Conservation (phyloP, 805 yeast genomes). For the Candida glaebosa region DNA sequence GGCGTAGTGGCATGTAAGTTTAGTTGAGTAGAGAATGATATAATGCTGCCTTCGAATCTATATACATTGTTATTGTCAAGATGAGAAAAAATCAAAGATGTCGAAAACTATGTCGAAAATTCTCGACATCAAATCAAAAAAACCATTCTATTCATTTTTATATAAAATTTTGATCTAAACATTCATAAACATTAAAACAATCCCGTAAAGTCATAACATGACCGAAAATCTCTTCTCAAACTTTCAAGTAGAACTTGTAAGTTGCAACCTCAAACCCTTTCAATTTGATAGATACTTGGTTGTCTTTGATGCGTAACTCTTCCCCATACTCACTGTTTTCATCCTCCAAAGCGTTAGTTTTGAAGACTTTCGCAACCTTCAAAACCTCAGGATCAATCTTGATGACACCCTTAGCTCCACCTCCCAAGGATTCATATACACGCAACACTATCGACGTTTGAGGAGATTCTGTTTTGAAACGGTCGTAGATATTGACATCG, state of each 20-base stretch:
- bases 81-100: constrained; percentile 1
- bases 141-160: neutral
- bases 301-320: constrained; percentile 30
- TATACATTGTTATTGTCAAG: neutral
- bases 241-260: constrained; percentile 43
- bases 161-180: neutral
- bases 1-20: constrained; percentile 3
- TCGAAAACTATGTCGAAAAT: neutral
- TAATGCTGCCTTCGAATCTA: neutral
- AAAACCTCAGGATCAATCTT: constrained; percentile 33
- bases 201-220: constrained; percentile 6
- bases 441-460: constrained; percentile 56
- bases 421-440: constrained; percentile 87
- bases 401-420: constrained; percentile 55
- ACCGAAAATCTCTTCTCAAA: constrained; percentile 4
- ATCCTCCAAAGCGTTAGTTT: constrained; percentile 60
- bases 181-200: neutral
- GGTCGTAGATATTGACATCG: constrained; percentile 45
- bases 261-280: constrained; percentile 81
- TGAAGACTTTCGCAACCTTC: constrained; percentile 45
- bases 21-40: neutral
- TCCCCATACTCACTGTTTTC: constrained; percentile 35
- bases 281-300: constrained; percentile 40
- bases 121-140: neutral
- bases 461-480: constrained; percentile 41